phyloP scores from a whole-genome alignment of 2,329 filamentous ascomycete species.

The Xylariaceae sp. region DNA sequence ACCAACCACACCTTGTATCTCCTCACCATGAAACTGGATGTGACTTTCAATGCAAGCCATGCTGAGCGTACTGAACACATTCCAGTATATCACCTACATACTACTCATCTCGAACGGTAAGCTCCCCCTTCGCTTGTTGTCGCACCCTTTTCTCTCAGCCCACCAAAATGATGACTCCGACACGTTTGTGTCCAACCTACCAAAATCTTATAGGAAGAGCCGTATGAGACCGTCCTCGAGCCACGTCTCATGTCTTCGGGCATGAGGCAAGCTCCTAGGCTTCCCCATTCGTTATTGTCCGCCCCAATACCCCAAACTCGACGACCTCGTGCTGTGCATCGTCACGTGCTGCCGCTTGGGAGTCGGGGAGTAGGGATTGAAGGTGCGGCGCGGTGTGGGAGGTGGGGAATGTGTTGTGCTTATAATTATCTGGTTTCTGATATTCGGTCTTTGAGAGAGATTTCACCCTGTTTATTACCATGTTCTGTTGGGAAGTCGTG shows the following conservation, averaged over 20 bases:
- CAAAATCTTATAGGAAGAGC: constrained; percentile 33
- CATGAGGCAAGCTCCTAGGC: constrained; percentile 15
- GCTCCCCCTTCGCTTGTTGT: neutral
- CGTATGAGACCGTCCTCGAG: constrained; percentile 35
- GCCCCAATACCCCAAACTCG: constrained; percentile 14
- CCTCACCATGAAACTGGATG: no score
- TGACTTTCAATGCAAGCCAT: no score
- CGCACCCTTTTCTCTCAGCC: neutral
- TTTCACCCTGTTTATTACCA: neutral
- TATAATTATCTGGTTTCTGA: constrained; percentile 26
- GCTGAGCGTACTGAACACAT: no score
- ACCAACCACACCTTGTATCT: no score
- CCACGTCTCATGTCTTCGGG: neutral
- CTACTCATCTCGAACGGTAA: no score
- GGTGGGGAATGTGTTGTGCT: constrained; percentile 36
- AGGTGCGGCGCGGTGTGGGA: constrained; percentile 22
- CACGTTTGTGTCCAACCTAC: constrained; percentile 35
- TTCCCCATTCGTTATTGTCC: constrained; percentile 19
- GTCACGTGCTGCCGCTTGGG: constrained; percentile 34
- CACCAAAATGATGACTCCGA: constrained; percentile 32
- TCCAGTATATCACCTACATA: no score
- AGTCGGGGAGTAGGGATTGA: constrained; percentile 18
- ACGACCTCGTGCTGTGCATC: constrained; percentile 32
- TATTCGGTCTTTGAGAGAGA: constrained; percentile 10
- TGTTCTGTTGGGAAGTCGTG: neutral